These are phyloP conservation scores for Cryptococcus sp. DNA, from an alignment of 1,284 basidiomycete species.

Conservation along the genomic window DNA sequence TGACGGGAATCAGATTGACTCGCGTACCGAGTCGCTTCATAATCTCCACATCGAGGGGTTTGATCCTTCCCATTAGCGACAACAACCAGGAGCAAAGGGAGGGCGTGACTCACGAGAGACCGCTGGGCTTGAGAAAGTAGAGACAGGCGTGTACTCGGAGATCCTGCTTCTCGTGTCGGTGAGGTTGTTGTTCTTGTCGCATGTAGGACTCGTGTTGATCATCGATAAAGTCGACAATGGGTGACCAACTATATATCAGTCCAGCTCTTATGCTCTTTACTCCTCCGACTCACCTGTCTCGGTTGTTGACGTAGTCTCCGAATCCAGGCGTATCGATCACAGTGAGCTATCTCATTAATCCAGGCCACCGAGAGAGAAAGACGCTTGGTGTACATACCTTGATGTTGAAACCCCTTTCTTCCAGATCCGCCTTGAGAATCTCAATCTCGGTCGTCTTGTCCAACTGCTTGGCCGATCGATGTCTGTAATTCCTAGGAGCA, in stretches of 20 bases:
- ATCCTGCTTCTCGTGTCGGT: constrained; percentile 87
- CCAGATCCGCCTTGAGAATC: constrained; percentile 93
- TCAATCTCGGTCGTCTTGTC: constrained; percentile 98
- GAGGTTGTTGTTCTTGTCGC: constrained; percentile 98
- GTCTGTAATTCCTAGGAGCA: constrained; percentile 80
- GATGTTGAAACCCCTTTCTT: constrained; percentile 99
- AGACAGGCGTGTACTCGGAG: constrained; percentile 93
- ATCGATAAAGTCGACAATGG: constrained; percentile 98
- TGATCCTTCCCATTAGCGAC: constrained; percentile 56
- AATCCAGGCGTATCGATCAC: constrained; percentile 99
- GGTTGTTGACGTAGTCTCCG: constrained; percentile 99
- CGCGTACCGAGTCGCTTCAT: constrained; percentile 96
- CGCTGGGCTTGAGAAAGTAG: constrained; percentile 95
- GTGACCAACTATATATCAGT: constrained; percentile 62
- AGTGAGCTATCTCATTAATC: constrained; percentile 56
- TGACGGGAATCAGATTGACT: constrained; percentile 95
- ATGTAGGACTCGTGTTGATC: constrained; percentile 99
- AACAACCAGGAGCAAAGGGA: background rate
- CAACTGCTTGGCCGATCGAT: constrained; percentile 86
- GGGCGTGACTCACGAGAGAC: constrained; percentile 70
- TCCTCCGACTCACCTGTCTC: constrained; percentile 57
- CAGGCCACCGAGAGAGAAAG: background rate
- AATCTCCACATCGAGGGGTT: constrained; percentile 97
- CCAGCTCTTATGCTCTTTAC: background rate
- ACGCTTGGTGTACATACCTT: constrained; percentile 50